A percentile compares a stretch with the other conserved stretches of the same genome.
Conservation (phyloP, 306 rosid species). For the Cicer bijugum region DNA sequence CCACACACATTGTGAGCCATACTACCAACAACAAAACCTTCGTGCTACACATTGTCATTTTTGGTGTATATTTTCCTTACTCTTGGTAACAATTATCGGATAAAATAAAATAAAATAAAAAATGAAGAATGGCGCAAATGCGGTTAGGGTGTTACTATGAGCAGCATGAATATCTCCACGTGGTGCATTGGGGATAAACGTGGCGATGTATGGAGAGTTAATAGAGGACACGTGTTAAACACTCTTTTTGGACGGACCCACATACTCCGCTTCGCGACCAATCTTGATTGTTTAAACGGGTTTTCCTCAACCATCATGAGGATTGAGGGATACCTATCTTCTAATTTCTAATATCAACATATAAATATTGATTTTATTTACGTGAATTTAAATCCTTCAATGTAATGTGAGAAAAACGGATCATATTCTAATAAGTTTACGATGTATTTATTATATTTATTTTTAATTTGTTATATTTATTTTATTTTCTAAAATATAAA, state of each 20-base stretch:
- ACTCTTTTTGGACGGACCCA: background rate
- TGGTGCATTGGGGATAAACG: background rate
- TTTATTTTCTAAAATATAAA: no score
- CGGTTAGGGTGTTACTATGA: no score
- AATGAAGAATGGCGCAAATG: background rate
- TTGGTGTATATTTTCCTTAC: background rate
- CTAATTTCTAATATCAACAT: no score
- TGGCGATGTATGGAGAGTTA: background rate
- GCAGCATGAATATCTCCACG: background rate
- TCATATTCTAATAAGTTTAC: no score
- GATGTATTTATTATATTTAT: no score
- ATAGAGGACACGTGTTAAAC: background rate
- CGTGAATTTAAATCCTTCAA: no score
- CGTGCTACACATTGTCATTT: slow-evolving; percentile 43
- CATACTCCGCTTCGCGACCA: slow-evolving; percentile 16
- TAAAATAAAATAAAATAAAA: background rate
- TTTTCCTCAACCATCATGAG: no score
- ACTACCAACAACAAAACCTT: slow-evolving; percentile 40
- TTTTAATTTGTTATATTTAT: no score
- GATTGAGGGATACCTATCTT: no score
- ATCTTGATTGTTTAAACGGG: slow-evolving; percentile 2
- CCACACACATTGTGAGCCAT: slow-evolving; percentile 42
- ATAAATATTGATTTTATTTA: no score
- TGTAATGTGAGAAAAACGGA: no score
- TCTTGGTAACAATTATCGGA: background rate